phyloP scores from a whole-genome alignment of 1,284 basidiomycete species.

The Hemileia vastatrix region DNA sequence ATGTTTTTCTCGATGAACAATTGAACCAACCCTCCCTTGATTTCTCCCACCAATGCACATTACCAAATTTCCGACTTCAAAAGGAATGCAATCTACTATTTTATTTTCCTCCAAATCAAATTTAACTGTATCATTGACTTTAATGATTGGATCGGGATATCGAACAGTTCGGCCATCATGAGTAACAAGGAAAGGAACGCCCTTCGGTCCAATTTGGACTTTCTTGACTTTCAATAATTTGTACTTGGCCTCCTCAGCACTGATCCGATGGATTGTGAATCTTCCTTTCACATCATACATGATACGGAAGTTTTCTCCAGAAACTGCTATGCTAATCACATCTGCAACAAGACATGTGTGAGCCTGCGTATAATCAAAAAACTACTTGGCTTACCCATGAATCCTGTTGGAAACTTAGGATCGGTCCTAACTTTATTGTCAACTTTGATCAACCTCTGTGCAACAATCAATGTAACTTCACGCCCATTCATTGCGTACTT shows the following conservation, averaged over 20 bases:
- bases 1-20: slow-evolving; percentile 93
- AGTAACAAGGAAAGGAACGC: slow-evolving; percentile 93
- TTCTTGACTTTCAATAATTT: slow-evolving; percentile 96
- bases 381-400: slow-evolving; percentile 65
- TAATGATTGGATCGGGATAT: slow-evolving; percentile 93
- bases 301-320: slow-evolving; percentile 98
- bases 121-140: slow-evolving; percentile 95
- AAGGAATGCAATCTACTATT: slow-evolving; percentile 87
- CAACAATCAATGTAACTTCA: slow-evolving; percentile 90
- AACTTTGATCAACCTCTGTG: slow-evolving; percentile 95
- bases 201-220: slow-evolving; percentile 81
- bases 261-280: slow-evolving; percentile 99
- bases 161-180: slow-evolving; percentile 99
- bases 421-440: slow-evolving; percentile 99
- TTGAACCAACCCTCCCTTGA: slow-evolving; percentile 96
- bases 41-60: slow-evolving; percentile 99
- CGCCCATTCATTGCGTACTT: slow-evolving; percentile 96
- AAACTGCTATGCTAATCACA: slow-evolving; percentile 95
- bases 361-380: background rate
- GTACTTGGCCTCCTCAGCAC: slow-evolving; percentile 91
- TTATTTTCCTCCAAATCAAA: slow-evolving; percentile 92
- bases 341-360: slow-evolving; percentile 52
- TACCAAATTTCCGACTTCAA: slow-evolving; percentile 94
- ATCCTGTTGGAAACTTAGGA: slow-evolving; percentile 90
- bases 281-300: slow-evolving; percentile 99